Conservation (phyloP, 192 early-diverging fungal species). For the Podila minutissima region DNA sequence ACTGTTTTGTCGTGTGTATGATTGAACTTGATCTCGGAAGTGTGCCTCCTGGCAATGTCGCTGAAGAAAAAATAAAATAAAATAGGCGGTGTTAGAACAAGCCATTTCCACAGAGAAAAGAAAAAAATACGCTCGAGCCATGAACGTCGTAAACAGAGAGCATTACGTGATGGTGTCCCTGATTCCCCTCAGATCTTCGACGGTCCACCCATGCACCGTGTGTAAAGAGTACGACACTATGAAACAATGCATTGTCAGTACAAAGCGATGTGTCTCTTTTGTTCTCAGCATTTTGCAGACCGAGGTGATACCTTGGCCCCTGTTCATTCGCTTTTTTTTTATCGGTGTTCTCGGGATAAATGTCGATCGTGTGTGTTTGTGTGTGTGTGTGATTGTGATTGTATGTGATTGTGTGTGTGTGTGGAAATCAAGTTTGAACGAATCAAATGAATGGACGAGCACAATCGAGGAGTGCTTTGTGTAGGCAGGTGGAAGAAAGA, state of each 20-base stretch:
- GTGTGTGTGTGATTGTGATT: too few relatives aligned
- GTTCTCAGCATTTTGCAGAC: too few relatives aligned
- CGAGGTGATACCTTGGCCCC: too few relatives aligned
- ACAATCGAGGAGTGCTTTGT: too few relatives aligned
- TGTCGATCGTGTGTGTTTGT: background rate
- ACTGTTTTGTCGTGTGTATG: conserved; percentile 4
- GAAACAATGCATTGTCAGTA: too few relatives aligned
- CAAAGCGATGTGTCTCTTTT: too few relatives aligned
- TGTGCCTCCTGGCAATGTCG: conserved; percentile 17
- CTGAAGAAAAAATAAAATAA: conserved; percentile 3
- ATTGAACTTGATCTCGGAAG: conserved; percentile 31
- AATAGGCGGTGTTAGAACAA: background rate
- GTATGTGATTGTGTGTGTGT: too few relatives aligned
- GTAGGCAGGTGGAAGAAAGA: background rate
- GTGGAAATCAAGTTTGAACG: too few relatives aligned
- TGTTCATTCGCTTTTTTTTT: too few relatives aligned
- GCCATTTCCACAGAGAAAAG: background rate
- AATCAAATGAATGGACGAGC: too few relatives aligned
- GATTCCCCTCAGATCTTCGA: conserved; percentile 4
- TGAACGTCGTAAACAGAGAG: background rate
- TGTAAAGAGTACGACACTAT: conserved; percentile 17
- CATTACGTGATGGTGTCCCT: conserved; percentile 22
- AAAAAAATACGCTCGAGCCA: background rate
- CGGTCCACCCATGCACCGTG: conserved; percentile 19
- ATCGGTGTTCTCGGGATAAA: too few relatives aligned